Evolutionary conservation across 2,329 filamentous ascomycete species (phyloP), one percentile per base, ranked within the genome.

Genomic region (Massarina eburnea): DNA sequence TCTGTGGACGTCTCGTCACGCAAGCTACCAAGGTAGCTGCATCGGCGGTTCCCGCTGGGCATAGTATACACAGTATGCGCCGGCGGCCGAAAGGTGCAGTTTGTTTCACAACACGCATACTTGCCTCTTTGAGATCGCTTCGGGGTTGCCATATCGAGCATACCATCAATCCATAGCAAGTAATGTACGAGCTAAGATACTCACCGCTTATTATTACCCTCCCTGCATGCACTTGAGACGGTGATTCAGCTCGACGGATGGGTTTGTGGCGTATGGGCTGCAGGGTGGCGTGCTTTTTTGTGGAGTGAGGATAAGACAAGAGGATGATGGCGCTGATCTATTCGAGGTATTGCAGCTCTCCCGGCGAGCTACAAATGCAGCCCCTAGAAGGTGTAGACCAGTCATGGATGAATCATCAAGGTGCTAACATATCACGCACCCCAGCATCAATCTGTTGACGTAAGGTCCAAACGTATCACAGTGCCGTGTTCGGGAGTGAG

Each of bases 201-300:
- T 30, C 27, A 30, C 27, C 27, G 27, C 27, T 30, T 30, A 30
- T n/a, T n/a, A n/a, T 15, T 32, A 15, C 12, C 14, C 17, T 12
- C 29, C 29, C 20, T 15, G 19, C 36, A 14, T 19, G 29, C 6
- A 14, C 12, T 32, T 6, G 29, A 32, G 12, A 14, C 29, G 33
- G n/a, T n/a, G n/a, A n/a, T n/a, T n/a, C n/a, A n/a, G n/a, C 34
- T 37, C n/a, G 42, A 30, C n/a, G 9, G 27, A 30, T 14, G 27
- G 6, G 27, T 14, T 30, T 30, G 54, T 49, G 51, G 50, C 48
- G 54, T 48, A 52, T 49, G 29, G 20, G 19, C 17, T 33, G 39
- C 35, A 27, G 39, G 39, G 45, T 51, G 46, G 53, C 48, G 44
- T 54, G 37, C 51, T 55, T 55, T 50, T 49, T 56, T n/a, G n/a